These are phyloP conservation scores for Platanthera zijinensis DNA, from an alignment of 106 monocot genomes.

Conservation along the genomic window DNA sequence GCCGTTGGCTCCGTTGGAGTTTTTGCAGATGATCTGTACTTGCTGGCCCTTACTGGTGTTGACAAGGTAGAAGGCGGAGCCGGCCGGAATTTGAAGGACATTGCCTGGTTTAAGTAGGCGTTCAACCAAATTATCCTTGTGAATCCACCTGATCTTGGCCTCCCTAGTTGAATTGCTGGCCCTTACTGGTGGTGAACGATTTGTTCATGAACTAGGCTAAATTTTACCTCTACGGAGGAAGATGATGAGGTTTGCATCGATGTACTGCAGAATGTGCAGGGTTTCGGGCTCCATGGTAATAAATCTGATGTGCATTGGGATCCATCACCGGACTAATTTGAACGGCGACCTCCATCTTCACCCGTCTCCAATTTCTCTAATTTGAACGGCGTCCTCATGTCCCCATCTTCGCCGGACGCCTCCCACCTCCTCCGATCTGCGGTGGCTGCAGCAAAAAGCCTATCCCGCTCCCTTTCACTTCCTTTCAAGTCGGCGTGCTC, in stretches of 20 bases:
- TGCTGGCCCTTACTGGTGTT: constrained; percentile 66
- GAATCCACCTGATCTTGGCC: constrained; percentile 60
- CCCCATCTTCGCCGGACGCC: not conserved
- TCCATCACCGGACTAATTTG: constrained; percentile 1
- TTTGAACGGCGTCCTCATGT: constrained; percentile 16
- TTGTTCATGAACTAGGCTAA: no score
- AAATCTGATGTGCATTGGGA: constrained; percentile 62
- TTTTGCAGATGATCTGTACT: constrained; percentile 48
- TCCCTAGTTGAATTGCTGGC: constrained; percentile 18
- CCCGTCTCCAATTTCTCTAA: constrained; percentile 29
- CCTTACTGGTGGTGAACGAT: no score
- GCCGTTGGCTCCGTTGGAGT: no score
- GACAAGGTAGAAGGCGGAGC: constrained; percentile 75
- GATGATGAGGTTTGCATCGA: constrained; percentile 60
- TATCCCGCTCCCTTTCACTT: no score
- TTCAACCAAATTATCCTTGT: constrained; percentile 60
- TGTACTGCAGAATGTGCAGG: constrained; percentile 76
- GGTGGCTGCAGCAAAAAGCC: not conserved
- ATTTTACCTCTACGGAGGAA: constrained; percentile 52
- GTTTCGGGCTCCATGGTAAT: constrained; percentile 83
- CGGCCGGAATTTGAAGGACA: constrained; percentile 56
- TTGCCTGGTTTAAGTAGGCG: constrained; percentile 65
- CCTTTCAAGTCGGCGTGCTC: no score
- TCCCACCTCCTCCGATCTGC: constrained; percentile 1
- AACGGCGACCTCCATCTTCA: constrained; percentile 43